phyloP scores from a whole-genome alignment of 257 asterid genomes.

The Vinca minor region DNA sequence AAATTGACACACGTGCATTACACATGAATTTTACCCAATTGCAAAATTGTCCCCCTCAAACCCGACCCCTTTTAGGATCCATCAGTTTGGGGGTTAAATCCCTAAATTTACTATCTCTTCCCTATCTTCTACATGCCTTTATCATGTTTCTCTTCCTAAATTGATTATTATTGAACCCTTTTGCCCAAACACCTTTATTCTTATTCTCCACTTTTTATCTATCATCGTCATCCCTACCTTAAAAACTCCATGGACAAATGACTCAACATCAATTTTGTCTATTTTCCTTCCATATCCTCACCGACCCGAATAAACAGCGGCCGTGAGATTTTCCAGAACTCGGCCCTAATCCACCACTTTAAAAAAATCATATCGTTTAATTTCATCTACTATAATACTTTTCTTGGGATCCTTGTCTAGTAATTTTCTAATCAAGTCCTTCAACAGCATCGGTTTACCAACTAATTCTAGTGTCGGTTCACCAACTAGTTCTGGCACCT shows the following conservation, averaged over 20 bases:
- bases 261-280: conserved; percentile 62
- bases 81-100: too few relatives aligned
- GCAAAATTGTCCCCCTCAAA: too few relatives aligned
- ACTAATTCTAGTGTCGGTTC: too few relatives aligned
- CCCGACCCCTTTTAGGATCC: too few relatives aligned
- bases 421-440: conserved; percentile 65
- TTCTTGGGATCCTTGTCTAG: conserved; percentile 67
- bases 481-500: conserved; percentile 63
- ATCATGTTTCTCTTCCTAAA: too few relatives aligned
- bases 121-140: too few relatives aligned
- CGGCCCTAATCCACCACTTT: conserved; percentile 57
- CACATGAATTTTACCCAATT: too few relatives aligned
- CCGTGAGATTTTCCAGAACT: conserved; percentile 51
- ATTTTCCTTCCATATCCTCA: conserved; percentile 41
- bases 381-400: conserved; percentile 44
- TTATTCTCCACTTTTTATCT: conserved; percentile 18
- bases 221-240: conserved; percentile 24
- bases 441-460: conserved; percentile 60
- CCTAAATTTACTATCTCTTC: too few relatives aligned
- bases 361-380: conserved; percentile 60
- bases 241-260: conserved; percentile 55
- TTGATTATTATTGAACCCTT: conserved; percentile 29
- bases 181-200: not conserved
- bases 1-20: too few relatives aligned
- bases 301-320: conserved; percentile 81